Evolutionary conservation across 176 grass and related monocot species (phyloP).

Genomic region (Hsuehochloa calcarea): DNA sequence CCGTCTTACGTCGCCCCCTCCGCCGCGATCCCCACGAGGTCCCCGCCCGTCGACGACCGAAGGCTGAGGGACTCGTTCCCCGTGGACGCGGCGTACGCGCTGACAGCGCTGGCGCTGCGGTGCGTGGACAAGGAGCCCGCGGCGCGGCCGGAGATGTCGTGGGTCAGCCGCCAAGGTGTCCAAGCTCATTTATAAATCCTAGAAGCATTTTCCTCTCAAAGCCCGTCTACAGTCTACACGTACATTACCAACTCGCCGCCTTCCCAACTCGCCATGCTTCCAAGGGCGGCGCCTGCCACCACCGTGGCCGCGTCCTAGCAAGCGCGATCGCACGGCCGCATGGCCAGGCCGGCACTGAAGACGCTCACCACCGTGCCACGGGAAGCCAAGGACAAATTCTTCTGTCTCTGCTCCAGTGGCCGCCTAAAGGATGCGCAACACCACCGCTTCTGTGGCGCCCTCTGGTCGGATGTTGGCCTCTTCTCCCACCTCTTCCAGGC

Average conservation of each 20-base stretch:
- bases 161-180: slow-evolving; percentile 59
- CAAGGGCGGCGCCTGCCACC: neutral
- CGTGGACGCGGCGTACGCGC: slow-evolving; percentile 40
- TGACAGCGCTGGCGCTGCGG: slow-evolving; percentile 58
- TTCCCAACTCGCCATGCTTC: neutral
- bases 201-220: neutral
- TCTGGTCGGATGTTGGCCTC: slow-evolving; percentile 37
- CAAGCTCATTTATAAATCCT: neutral
- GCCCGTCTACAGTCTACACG: neutral
- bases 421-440: slow-evolving; percentile 48
- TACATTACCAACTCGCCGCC: neutral
- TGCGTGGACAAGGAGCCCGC: slow-evolving; percentile 53
- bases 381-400: slow-evolving; percentile 32
- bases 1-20: slow-evolving; percentile 71
- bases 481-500: slow-evolving; percentile 47
- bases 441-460: slow-evolving; percentile 28
- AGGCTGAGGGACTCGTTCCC: slow-evolving; percentile 79
- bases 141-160: slow-evolving; percentile 65
- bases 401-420: slow-evolving; percentile 46
- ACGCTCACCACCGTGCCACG: neutral
- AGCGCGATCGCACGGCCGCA: neutral
- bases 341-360: slow-evolving; percentile 29
- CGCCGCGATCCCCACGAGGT: slow-evolving; percentile 47
- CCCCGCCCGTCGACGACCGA: slow-evolving; percentile 55
- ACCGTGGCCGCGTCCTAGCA: neutral